A percentile compares a stretch with the other conserved stretches of the same genome.
These are phyloP conservation scores for Flaveria linearis DNA, from an alignment of 129 eudicot species.

Conservation along the genomic window DNA sequence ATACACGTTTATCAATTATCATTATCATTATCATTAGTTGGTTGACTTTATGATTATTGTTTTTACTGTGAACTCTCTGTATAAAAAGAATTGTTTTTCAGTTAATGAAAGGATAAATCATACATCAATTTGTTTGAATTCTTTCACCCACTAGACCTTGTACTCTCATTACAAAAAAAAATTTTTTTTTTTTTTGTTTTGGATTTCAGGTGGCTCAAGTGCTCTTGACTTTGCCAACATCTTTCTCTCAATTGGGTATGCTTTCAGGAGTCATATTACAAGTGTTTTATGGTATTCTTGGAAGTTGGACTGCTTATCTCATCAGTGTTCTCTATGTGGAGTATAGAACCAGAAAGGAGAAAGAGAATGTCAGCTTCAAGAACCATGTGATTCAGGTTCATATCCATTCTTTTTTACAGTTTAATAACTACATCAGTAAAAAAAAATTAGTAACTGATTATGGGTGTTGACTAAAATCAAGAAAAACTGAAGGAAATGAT, in stretches of 20 bases:
- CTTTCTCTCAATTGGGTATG: constrained; percentile 89
- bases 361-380: constrained; percentile 73
- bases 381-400: constrained; percentile 85
- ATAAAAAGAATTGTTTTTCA: too few relatives aligned
- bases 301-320: constrained; percentile 94
- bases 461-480: constrained; percentile 23
- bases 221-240: constrained; percentile 74
- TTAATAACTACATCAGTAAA: constrained; percentile 4
- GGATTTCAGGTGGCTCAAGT: constrained; percentile 80
- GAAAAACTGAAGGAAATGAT: constrained; percentile 16
- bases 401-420: constrained; percentile 6
- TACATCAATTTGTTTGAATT: too few relatives aligned
- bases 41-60: too few relatives aligned
- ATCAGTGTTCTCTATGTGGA: constrained; percentile 82
- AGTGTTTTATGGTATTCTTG: constrained; percentile 74
- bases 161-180: constrained; percentile 3
- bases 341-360: constrained; percentile 76
- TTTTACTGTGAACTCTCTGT: too few relatives aligned
- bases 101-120: too few relatives aligned
- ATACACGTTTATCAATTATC: too few relatives aligned
- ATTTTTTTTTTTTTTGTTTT: constrained; percentile 18
- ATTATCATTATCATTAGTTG: too few relatives aligned
- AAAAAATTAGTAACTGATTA: constrained; percentile 8
- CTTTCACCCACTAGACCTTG: not conserved
- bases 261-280: constrained; percentile 71